These are phyloP conservation scores for Aspergillus bombycis DNA, from an alignment of 2,329 filamentous ascomycete genomes.

Conservation along the genomic window DNA sequence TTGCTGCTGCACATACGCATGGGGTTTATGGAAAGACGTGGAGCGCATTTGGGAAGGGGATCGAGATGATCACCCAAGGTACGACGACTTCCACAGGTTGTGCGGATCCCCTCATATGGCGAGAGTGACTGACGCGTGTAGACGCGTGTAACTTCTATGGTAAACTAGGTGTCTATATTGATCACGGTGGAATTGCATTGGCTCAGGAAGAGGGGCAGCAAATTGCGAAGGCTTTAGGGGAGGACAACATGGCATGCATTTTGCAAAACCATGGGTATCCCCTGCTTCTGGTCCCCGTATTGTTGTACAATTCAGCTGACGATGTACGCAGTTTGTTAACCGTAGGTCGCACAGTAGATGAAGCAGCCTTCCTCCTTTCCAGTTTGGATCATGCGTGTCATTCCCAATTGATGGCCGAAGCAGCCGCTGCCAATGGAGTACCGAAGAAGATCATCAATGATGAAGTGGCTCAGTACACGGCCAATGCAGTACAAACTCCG, in stretches of 20 bases:
- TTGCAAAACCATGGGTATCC: conserved; percentile 45
- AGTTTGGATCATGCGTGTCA: conserved; percentile 48
- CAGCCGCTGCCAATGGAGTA: conserved; percentile 43
- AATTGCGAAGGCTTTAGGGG: conserved; percentile 43
- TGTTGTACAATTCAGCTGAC: conserved; percentile 13
- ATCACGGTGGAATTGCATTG: conserved; percentile 46
- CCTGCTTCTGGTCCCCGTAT: neutral
- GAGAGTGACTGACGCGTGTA: conserved; percentile 16
- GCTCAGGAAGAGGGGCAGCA: conserved; percentile 43
- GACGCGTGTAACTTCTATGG: conserved; percentile 45
- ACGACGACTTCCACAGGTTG: neutral
- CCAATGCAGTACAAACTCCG: conserved; percentile 39
- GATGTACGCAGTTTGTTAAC: conserved; percentile 38
- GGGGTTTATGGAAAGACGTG: conserved; percentile 64
- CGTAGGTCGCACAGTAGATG: conserved; percentile 45
- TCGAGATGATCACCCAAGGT: conserved; percentile 66
- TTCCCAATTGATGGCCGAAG: conserved; percentile 46
- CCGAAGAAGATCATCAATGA: conserved; percentile 39
- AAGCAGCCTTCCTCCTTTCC: conserved; percentile 43
- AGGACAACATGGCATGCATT: conserved; percentile 46
- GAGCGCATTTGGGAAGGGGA: conserved; percentile 61
- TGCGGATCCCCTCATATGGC: neutral
- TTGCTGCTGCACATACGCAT: conserved; percentile 63
- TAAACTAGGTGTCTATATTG: conserved; percentile 41
- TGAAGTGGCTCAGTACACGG: conserved; percentile 40